Evolutionary conservation across 176 grass and related monocot genomes (phyloP), one percentile per base, ranked within the genome.

Genomic region (maize (Zea mays)): DNA sequence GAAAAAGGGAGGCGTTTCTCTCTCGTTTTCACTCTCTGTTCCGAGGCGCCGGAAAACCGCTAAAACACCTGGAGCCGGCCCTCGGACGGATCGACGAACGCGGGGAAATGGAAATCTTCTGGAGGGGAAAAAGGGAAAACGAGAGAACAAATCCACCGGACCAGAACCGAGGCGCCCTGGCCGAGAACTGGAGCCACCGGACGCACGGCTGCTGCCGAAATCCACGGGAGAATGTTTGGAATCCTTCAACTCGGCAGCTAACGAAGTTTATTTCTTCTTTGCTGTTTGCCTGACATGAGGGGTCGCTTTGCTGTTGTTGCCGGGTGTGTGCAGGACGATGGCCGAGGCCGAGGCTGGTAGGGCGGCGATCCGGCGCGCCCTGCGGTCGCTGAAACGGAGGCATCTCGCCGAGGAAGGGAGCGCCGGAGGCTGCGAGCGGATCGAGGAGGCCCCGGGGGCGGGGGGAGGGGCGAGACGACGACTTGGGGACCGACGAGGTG

Each of bases 401-500:
- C 83, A 95, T 59, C 83, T 85, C 71, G 55, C 85, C n/a, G 96
- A 99, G 69, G 96, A 92, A 69, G 87, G 84, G 6, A n/a, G 96
- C 92, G 59, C 96, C n/a, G n/a, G n/a, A n/a, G n/a, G n/a, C n/a
- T n/a, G n/a, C n/a, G n/a, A n/a, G n/a, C n/a, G n/a, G n/a, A n/a
- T n/a, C n/a, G n/a, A n/a, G n/a, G n/a, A n/a, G n/a, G n/a, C n/a
- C n/a, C n/a, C n/a, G n/a, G n/a, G n/a, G n/a, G n/a, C n/a, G n/a
- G n/a, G n/a, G n/a, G n/a, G n/a, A n/a, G n/a, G n/a, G n/a, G n/a
- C n/a, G n/a, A n/a, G n/a, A n/a, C n/a, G n/a, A n/a, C n/a, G n/a
- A n/a, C n/a, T n/a, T n/a, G n/a, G n/a, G n/a, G n/a, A n/a, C n/a
- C n/a, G n/a, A n/a, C n/a, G n/a, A n/a, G n/a, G n/a, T n/a, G n/a